These are phyloP conservation scores for Pseudopithomyces chartarum DNA, from an alignment of 2,329 filamentous ascomycete genomes.

Conservation along the genomic window DNA sequence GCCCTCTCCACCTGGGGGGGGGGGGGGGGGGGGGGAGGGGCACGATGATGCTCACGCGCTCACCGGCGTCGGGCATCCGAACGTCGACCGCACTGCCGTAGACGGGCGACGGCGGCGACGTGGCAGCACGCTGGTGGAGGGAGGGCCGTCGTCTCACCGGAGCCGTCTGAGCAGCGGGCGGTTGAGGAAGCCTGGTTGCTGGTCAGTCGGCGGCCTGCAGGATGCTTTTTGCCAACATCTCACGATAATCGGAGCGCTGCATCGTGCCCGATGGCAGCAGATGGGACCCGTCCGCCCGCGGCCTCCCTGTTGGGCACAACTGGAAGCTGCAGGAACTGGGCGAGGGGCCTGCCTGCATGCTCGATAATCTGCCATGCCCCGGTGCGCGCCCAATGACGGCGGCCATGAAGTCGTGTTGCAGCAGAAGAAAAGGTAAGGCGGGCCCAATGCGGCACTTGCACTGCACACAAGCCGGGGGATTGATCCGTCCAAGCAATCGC, in stretches of 20 bases:
- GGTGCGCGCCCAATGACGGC: not conserved
- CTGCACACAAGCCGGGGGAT: no score
- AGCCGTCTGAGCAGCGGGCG: not conserved
- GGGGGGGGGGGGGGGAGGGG: no score
- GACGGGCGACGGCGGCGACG: slow-evolving; percentile 1
- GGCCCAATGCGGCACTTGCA: no score
- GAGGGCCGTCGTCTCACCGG: not conserved
- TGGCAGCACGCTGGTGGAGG: slow-evolving; percentile 9
- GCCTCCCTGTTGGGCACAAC: slow-evolving; percentile 15
- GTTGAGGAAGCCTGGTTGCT: not conserved
- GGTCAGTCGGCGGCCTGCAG: slow-evolving; percentile 10
- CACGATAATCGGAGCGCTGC: slow-evolving; percentile 23
- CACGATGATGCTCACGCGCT: not conserved
- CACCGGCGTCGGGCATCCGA: slow-evolving; percentile 1
- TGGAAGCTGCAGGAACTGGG: slow-evolving; percentile 19
- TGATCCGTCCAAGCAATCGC: no score
- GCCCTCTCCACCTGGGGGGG: no score
- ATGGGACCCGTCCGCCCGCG: not conserved
- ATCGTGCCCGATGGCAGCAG: slow-evolving; percentile 6
- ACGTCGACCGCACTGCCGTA: not conserved
- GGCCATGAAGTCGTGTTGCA: not conserved
- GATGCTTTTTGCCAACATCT: slow-evolving; percentile 7
- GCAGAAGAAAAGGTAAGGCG: no score
- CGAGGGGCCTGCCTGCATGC: not conserved
- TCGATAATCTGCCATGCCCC: not conserved